phyloP scores from a whole-genome alignment of 208 protist genomes.

The Blechomonas ayalai region DNA sequence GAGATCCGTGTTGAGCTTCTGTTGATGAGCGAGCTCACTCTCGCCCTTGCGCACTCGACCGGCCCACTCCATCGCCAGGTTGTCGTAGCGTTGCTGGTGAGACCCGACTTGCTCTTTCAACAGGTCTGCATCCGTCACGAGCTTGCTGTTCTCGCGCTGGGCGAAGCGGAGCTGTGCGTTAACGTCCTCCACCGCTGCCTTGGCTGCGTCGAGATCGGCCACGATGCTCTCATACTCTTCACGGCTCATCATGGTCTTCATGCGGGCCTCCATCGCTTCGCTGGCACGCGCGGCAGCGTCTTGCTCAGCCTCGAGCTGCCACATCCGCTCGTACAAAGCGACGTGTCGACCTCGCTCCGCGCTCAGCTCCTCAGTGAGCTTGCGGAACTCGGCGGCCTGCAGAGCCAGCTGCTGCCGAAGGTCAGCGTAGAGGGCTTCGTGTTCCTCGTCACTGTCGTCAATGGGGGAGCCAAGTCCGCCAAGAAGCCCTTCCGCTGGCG shows the following conservation, averaged over 20 bases:
- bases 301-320: constrained; percentile 46
- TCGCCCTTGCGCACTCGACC: too few relatives aligned
- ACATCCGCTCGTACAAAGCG: constrained; percentile 58
- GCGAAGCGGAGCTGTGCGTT: constrained; percentile 24
- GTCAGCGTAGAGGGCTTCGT: constrained; percentile 1
- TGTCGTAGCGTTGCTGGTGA: constrained; percentile 13
- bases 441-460: constrained; percentile 9
- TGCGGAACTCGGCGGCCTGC: constrained; percentile 22
- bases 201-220: constrained; percentile 21
- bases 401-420: constrained; percentile 39
- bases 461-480: constrained; percentile 13
- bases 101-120: constrained; percentile 12
- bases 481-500: too few relatives aligned
- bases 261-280: constrained; percentile 13
- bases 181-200: constrained; percentile 9
- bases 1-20: too few relatives aligned
- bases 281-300: constrained; percentile 20
- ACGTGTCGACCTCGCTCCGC: constrained; percentile 48
- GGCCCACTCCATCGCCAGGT: too few relatives aligned
- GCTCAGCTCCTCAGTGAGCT: constrained; percentile 35
- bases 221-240: constrained; percentile 32
- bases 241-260: constrained; percentile 36
- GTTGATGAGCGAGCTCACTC: too few relatives aligned
- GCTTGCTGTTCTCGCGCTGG: constrained; percentile 3
- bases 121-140: neutral